These are phyloP conservation scores for Bacterosira constricta DNA, from an alignment of 108 stramenopile species.

Conservation along the genomic window DNA sequence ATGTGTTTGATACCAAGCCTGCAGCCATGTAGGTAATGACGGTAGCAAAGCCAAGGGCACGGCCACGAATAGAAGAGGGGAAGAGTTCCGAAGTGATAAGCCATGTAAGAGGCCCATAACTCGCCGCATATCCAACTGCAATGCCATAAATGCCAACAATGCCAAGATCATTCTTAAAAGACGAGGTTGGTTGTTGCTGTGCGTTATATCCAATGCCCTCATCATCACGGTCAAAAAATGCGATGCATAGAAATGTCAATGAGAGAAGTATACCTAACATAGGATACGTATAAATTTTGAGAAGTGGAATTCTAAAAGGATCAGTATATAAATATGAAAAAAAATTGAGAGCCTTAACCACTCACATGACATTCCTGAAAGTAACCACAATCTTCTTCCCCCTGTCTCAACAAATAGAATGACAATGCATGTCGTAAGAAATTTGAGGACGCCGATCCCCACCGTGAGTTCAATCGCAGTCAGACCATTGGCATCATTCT, in stretches of 20 bases:
- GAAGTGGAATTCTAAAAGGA: no score
- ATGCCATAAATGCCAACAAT: constrained; percentile 63
- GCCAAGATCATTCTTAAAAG: constrained; percentile 32
- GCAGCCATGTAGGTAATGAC: constrained; percentile 62
- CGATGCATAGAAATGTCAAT: not conserved
- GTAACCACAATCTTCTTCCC: constrained; percentile 58
- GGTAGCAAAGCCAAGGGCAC: constrained; percentile 59
- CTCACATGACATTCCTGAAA: constrained; percentile 56
- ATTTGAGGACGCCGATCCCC: constrained; percentile 67
- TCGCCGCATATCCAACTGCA: constrained; percentile 69
- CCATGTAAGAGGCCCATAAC: constrained; percentile 77
- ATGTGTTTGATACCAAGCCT: constrained; percentile 61
- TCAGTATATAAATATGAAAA: no score
- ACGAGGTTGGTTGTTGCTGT: constrained; percentile 14
- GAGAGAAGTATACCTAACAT: not conserved
- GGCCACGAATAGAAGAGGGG: constrained; percentile 68
- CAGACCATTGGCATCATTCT: not conserved
- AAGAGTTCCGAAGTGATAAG: constrained; percentile 72
- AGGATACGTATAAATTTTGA: no score
- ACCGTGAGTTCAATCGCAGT: constrained; percentile 45
- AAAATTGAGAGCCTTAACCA: constrained; percentile 51
- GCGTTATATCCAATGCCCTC: not conserved
- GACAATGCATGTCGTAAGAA: constrained; percentile 64
- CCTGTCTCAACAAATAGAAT: constrained; percentile 62
- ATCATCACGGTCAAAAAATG: not conserved